Percentiles rank a stretch among this genome's conserved stretches.
Evolutionary conservation across 2,329 filamentous ascomycete genomes (phyloP).

Genomic region (Trichothecium sympodiale): DNA sequence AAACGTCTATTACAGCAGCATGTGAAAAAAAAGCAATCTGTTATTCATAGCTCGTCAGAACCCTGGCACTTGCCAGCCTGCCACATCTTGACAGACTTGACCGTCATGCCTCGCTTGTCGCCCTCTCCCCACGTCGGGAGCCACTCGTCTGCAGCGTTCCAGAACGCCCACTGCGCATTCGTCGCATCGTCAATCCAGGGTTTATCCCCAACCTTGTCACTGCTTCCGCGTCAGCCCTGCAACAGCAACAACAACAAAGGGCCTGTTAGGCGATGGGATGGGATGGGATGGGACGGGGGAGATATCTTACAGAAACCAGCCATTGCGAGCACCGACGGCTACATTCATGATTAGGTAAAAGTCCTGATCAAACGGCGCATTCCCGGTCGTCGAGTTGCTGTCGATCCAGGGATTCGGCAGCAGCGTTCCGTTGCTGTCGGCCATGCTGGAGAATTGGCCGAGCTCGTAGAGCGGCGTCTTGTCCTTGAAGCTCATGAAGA

Average conservation of each 20-base stretch:
- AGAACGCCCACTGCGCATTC: constrained; percentile 29
- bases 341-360: constrained; percentile 42
- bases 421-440: constrained; percentile 26
- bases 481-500: constrained; percentile 23
- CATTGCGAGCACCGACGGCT: constrained; percentile 35
- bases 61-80: constrained; percentile 9
- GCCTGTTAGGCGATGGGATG: neutral
- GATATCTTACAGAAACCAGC: constrained; percentile 31
- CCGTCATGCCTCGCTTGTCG: constrained; percentile 30
- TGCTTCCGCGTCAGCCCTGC: too few relatives aligned
- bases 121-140: constrained; percentile 34
- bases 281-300: neutral
- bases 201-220: constrained; percentile 30
- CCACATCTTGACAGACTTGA: constrained; percentile 37
- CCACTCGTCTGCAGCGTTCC: constrained; percentile 27
- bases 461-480: constrained; percentile 25
- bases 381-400: constrained; percentile 22
- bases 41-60: neutral
- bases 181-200: constrained; percentile 32
- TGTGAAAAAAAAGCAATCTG: neutral
- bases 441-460: constrained; percentile 27
- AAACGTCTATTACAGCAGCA: too few relatives aligned
- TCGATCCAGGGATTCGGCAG: constrained; percentile 31
- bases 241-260: neutral
- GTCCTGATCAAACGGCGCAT: constrained; percentile 38